phyloP scores from a whole-genome alignment of 2,329 filamentous ascomycete species.

The Pyricularia pennisetigena region DNA sequence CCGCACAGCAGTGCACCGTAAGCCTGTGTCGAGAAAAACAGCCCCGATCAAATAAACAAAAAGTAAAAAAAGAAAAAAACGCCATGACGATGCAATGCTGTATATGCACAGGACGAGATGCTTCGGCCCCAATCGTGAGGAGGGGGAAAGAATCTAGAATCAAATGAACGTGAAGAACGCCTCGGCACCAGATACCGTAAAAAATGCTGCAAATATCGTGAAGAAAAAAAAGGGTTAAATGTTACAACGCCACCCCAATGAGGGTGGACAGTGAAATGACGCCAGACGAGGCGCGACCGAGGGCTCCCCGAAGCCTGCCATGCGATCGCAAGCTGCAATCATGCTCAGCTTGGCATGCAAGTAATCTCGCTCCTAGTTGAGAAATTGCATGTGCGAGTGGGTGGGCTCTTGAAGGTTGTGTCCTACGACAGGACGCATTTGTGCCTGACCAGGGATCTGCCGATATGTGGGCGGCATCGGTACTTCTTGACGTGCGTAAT shows the following conservation, averaged over 20 bases:
- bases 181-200: background rate
- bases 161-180: background rate
- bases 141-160: background rate
- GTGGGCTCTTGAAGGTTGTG: background rate
- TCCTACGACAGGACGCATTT: background rate
- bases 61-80: background rate
- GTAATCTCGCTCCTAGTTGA: constrained; percentile 1
- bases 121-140: background rate
- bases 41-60: background rate
- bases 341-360: constrained; percentile 1
- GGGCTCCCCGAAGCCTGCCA: background rate
- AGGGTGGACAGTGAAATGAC: background rate
- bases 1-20: background rate
- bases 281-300: background rate
- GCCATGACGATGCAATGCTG: constrained; percentile 5
- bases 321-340: background rate
- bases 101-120: background rate
- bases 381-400: constrained; percentile 4
- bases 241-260: background rate
- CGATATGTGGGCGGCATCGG: background rate
- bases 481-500: background rate
- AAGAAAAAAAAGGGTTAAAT: background rate
- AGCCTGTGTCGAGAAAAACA: background rate
- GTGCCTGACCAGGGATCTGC: background rate
- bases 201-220: background rate